These are phyloP conservation scores for Jatropha curcas DNA, from an alignment of 345 rosid species.

Conservation along the genomic window DNA sequence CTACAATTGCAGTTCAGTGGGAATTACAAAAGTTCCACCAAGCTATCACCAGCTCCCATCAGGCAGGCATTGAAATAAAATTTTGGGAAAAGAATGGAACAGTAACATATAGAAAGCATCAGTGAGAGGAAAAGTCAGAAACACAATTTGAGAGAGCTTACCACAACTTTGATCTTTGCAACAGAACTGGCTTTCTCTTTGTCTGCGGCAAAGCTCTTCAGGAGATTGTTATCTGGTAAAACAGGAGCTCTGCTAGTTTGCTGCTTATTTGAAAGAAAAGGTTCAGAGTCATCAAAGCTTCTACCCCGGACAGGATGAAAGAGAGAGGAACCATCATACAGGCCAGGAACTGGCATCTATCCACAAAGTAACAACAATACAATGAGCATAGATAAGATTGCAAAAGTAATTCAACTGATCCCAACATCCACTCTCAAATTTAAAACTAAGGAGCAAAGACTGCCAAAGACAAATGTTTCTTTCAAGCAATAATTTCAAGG, in stretches of 20 bases:
- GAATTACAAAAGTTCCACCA: slow-evolving; percentile 13
- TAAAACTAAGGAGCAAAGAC: neutral
- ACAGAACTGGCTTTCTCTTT: slow-evolving; percentile 83
- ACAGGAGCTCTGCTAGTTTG: slow-evolving; percentile 67
- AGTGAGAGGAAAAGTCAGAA: neutral
- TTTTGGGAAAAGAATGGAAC: neutral
- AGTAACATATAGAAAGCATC: neutral
- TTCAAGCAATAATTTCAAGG: neutral
- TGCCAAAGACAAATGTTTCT: neutral
- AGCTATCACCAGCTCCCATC: neutral
- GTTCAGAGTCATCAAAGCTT: slow-evolving; percentile 84
- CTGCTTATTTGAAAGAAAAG: slow-evolving; percentile 52
- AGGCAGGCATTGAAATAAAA: neutral
- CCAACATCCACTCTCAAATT: neutral
- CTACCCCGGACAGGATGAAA: slow-evolving; percentile 67
- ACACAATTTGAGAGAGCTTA: slow-evolving; percentile 34
- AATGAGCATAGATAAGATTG: neutral
- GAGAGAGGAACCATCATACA: slow-evolving; percentile 59
- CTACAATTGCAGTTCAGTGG: neutral
- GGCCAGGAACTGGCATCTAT: slow-evolving; percentile 65
- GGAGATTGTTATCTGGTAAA: slow-evolving; percentile 62
- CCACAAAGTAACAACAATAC: slow-evolving; percentile 7
- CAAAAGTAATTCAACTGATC: neutral
- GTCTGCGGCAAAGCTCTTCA: slow-evolving; percentile 73
- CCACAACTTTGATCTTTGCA: slow-evolving; percentile 99